A percentile compares a stretch with the other conserved stretches of the same genome.
Conservation (phyloP, 1,284 basidiomycete species). For the Leccinum variabile region DNA sequence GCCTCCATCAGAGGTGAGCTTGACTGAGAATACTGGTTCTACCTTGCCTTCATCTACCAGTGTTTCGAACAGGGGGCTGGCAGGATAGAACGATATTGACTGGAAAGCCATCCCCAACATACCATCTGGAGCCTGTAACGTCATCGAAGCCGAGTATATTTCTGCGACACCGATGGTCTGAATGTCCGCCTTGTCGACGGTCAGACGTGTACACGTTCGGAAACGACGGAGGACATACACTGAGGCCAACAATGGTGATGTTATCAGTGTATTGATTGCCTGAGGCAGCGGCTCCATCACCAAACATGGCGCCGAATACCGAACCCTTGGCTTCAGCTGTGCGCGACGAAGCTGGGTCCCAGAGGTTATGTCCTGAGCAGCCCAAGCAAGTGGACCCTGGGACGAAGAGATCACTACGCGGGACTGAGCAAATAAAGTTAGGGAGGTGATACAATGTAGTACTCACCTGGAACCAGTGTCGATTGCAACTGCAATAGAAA, state of each 20-base stretch:
- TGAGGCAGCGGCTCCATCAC: neutral
- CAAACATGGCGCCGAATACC: neutral
- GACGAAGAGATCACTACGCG: no score
- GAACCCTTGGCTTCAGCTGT: neutral
- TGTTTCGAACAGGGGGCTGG: neutral
- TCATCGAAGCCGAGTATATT: neutral
- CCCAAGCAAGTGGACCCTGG: no score
- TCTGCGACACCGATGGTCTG: neutral
- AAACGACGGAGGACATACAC: neutral
- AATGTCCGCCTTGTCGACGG: neutral
- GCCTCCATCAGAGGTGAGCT: no score
- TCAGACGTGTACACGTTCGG: neutral
- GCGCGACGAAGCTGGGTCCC: no score
- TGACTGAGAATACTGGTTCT: no score
- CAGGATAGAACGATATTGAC: neutral
- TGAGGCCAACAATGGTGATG: neutral
- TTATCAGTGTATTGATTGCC: neutral
- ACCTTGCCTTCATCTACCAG: no score
- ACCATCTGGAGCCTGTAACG: neutral
- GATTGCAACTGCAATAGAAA: no score
- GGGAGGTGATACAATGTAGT: no score
- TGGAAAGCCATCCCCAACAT: neutral
- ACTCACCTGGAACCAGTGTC: no score
- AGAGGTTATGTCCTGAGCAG: no score
- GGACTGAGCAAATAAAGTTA: no score